phyloP scores from a whole-genome alignment of 2,329 filamentous ascomycete species.

The Graphilbum ipis-grandicollis region DNA sequence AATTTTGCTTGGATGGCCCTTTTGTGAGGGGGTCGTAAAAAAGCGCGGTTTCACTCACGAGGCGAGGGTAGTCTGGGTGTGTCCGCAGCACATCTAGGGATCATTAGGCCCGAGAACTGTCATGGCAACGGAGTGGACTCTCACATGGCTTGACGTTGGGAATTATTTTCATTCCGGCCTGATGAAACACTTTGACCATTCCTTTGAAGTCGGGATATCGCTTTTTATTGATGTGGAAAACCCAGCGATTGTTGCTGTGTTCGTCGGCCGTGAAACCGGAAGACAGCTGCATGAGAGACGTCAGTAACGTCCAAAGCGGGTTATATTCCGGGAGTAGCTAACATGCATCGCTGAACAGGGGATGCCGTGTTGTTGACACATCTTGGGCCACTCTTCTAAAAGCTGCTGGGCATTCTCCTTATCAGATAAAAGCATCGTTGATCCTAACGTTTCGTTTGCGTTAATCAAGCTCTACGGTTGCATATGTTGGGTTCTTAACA shows the following conservation, averaged over 20 bases:
- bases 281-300: background rate
- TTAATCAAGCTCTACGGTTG: background rate
- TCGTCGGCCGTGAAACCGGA: background rate
- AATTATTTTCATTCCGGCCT: background rate
- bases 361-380: background rate
- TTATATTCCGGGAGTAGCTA: background rate
- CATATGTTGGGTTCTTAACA: background rate
- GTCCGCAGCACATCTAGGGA: background rate
- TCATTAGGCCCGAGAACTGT: background rate
- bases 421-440: background rate
- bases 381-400: background rate
- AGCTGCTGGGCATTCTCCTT: background rate
- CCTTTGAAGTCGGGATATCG: background rate
- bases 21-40: background rate
- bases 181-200: background rate
- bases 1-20: background rate
- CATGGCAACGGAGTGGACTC: no score
- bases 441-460: background rate
- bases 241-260: background rate
- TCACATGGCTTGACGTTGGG: conserved; percentile 1
- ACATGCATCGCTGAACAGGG: conserved; percentile 1
- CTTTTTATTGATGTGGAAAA: background rate
- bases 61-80: background rate
- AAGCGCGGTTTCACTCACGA: background rate
- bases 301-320: no score